Evolutionary conservation across 2,329 filamentous ascomycete species (phyloP), one percentile per base, ranked within the genome.

Genomic region (Colletotrichum musicola): DNA sequence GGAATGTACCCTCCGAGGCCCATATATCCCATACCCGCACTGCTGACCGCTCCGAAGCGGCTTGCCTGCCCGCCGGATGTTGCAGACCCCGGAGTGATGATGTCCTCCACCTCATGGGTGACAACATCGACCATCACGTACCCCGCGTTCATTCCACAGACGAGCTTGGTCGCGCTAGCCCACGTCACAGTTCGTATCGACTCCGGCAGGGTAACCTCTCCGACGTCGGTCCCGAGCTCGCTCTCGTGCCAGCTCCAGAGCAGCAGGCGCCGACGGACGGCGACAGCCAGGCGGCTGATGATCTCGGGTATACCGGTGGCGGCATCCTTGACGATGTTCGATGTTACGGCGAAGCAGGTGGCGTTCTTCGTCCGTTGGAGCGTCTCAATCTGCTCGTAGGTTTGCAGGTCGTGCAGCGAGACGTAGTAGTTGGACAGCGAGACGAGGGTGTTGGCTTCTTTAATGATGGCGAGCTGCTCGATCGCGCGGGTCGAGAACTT

Each of bases 181-280:
- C 96, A 99, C 2, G 93, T 97, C 71, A 98, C 84, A 14, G 92
- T 95, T 76, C 96, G 93, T 71, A 98, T 93, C 22, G 92, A 90
- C 75, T 95, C 95, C 40, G 93, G 85, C 51, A 98, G 85, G 1
- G 90, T 88, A 44, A 98, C 88, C 81, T 98, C 96, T 30, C 84
- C 84, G 0, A 91, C 89, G 40, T 96, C 90, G 4, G 88, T 85
- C 55, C 88, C 88, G 49, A 98, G 85, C 82, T 98, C 96, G 84
- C 94, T 96, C 78, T 97, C 95, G 74, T 96, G 92, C 96, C 97
- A 99, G 75, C 91, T 93, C 95, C 96, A 99, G 63, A 98, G 81
- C 69, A 98, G 79, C 60, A 99, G 85, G 75, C 93, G 93, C 75
- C 96, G 87, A 85, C 98, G 98, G 40, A 98, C 93, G 4, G 94